A percentile compares a stretch with the other conserved stretches of the same genome.
phyloP scores from a whole-genome alignment of 257 asterid genomes.

The Solanum phureja region DNA sequence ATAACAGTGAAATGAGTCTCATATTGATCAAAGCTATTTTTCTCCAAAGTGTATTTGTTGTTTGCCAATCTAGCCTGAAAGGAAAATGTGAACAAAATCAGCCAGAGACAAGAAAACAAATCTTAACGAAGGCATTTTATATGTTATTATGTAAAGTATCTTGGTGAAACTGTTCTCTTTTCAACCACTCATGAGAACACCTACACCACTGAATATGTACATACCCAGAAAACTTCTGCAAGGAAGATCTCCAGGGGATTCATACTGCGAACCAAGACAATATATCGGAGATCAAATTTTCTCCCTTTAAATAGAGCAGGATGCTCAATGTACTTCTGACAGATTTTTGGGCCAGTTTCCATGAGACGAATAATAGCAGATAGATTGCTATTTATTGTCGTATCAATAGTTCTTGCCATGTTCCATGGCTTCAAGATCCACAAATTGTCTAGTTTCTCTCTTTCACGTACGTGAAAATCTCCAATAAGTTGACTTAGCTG shows the following conservation, averaged over 20 bases:
- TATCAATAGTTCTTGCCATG: slow-evolving; percentile 98
- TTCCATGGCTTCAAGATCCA: slow-evolving; percentile 99
- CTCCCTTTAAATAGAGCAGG: slow-evolving; percentile 85
- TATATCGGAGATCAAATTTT: slow-evolving; percentile 90
- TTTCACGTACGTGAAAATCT: slow-evolving; percentile 54
- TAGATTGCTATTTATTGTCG: slow-evolving; percentile 67
- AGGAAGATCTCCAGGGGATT: slow-evolving; percentile 79
- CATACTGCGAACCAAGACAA: slow-evolving; percentile 68
- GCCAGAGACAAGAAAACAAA: neutral
- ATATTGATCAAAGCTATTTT: slow-evolving; percentile 69
- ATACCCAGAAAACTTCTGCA: slow-evolving; percentile 85
- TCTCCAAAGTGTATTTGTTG: slow-evolving; percentile 67
- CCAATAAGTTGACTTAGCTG: slow-evolving; percentile 77
- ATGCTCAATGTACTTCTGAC: slow-evolving; percentile 94
- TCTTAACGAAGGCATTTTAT: neutral
- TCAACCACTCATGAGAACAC: neutral
- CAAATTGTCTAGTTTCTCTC: slow-evolving; percentile 53
- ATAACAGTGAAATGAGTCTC: slow-evolving; percentile 98
- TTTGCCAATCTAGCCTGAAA: slow-evolving; percentile 89
- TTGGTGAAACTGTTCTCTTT: neutral
- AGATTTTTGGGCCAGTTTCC: slow-evolving; percentile 97
- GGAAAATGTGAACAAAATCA: neutral
- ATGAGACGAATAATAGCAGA: slow-evolving; percentile 85
- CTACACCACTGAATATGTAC: slow-evolving; percentile 1
- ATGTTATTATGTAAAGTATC: neutral